These are phyloP conservation scores for Saposhnikovia divaricata DNA, from an alignment of 129 eudicot species.

Conservation along the genomic window DNA sequence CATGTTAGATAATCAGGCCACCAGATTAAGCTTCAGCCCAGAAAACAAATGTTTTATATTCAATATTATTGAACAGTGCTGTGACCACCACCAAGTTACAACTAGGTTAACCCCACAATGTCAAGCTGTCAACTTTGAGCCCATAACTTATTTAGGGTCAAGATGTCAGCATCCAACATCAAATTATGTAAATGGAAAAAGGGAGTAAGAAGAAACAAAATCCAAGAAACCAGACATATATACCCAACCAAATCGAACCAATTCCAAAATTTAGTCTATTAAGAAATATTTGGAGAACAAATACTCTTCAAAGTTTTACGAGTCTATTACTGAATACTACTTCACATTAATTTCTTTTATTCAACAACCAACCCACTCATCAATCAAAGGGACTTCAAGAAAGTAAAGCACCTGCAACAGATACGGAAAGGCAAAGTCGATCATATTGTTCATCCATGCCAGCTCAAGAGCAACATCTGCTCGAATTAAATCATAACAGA, in stretches of 20 bases:
- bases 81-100: background rate
- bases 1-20: background rate
- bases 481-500: constrained; percentile 86
- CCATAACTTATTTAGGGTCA: background rate
- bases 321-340: background rate
- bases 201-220: background rate
- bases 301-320: background rate
- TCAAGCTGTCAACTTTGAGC: background rate
- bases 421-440: constrained; percentile 31
- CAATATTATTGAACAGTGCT: background rate
- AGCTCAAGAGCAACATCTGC: constrained; percentile 90
- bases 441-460: constrained; percentile 43
- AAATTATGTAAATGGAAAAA: background rate
- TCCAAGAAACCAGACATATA: background rate
- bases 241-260: background rate
- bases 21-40: background rate
- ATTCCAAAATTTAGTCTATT: background rate
- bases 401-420: constrained; percentile 24
- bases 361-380: background rate
- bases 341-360: background rate
- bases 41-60: background rate
- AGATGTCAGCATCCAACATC: background rate
- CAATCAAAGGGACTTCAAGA: background rate
- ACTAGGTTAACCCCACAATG: background rate
- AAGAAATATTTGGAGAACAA: background rate